Percentiles rank a stretch among this genome's conserved stretches.
phyloP scores from a whole-genome alignment of 2,329 filamentous ascomycete genomes.

The Monosporascus sp. region DNA sequence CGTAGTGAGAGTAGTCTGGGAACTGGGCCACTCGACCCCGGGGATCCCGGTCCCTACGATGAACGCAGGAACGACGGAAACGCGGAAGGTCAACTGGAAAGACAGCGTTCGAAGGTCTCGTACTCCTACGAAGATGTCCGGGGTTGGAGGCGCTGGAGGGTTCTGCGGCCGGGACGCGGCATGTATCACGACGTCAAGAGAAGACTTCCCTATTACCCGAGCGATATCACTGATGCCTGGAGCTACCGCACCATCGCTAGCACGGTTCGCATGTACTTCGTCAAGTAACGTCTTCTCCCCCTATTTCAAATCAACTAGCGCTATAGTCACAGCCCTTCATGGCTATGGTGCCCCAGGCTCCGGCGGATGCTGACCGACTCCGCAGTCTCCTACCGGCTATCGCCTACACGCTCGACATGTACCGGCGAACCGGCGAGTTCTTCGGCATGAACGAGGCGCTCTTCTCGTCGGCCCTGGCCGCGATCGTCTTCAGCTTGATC shows the following conservation, averaged over 20 bases:
- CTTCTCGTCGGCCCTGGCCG: constrained; percentile 48
- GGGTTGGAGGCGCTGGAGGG: constrained; percentile 35
- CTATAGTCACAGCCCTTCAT: too few species aligned
- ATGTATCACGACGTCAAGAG: constrained; percentile 47
- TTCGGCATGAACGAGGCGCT: constrained; percentile 53
- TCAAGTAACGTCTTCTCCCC: constrained; percentile 32
- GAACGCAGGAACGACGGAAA: background rate
- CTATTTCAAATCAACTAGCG: background rate
- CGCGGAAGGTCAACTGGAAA: background rate
- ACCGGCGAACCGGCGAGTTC: constrained; percentile 46
- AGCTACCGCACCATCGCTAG: constrained; percentile 48
- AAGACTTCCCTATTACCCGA: constrained; percentile 39
- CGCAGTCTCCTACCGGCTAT: constrained; percentile 47
- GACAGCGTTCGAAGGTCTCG: background rate
- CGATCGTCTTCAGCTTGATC: constrained; percentile 47
- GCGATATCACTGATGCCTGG: constrained; percentile 48
- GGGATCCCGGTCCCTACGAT: background rate
- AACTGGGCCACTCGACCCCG: too few species aligned
- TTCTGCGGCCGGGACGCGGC: constrained; percentile 39
- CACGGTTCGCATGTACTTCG: constrained; percentile 54
- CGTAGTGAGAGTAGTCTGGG: too few species aligned
- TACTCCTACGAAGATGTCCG: constrained; percentile 29
- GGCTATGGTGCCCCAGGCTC: too few species aligned
- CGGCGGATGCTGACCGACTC: too few species aligned
- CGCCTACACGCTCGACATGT: constrained; percentile 54